Conservation (phyloP, 2,329 filamentous ascomycete species). For the Xylaria arbuscula region DNA sequence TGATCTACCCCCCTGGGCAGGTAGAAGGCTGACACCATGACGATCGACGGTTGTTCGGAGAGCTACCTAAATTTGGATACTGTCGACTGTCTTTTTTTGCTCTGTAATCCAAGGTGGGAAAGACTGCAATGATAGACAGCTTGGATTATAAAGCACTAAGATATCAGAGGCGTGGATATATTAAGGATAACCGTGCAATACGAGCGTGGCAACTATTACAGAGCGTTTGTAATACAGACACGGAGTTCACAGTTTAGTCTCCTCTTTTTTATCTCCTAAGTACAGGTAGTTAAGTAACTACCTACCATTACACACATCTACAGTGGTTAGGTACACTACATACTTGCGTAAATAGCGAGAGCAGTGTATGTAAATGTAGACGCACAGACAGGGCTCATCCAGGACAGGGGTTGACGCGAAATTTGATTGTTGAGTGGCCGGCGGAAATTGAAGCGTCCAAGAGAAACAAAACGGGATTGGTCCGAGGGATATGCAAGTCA, state of each 20-base stretch:
- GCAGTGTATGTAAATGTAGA: neutral
- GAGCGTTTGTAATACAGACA: too few relatives aligned
- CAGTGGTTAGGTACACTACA: too few relatives aligned
- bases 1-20: neutral
- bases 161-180: neutral
- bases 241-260: too few relatives aligned
- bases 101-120: too few relatives aligned
- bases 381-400: neutral
- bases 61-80: too few relatives aligned
- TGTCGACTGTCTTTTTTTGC: too few relatives aligned
- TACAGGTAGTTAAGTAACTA: neutral
- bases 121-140: neutral
- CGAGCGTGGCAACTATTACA: too few relatives aligned
- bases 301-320: neutral
- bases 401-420: constrained; percentile 23
- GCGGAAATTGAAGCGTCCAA: constrained; percentile 36
- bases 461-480: constrained; percentile 35
- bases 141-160: neutral
- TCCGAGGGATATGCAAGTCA: constrained; percentile 33
- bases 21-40: neutral
- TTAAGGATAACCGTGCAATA: too few relatives aligned
- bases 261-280: too few relatives aligned
- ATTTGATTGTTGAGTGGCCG: constrained; percentile 18
- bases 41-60: neutral
- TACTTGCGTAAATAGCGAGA: neutral